Evolutionary conservation across 768 basidiomycete species (phyloP).

Genomic region (Filobasidium wieringae): DNA sequence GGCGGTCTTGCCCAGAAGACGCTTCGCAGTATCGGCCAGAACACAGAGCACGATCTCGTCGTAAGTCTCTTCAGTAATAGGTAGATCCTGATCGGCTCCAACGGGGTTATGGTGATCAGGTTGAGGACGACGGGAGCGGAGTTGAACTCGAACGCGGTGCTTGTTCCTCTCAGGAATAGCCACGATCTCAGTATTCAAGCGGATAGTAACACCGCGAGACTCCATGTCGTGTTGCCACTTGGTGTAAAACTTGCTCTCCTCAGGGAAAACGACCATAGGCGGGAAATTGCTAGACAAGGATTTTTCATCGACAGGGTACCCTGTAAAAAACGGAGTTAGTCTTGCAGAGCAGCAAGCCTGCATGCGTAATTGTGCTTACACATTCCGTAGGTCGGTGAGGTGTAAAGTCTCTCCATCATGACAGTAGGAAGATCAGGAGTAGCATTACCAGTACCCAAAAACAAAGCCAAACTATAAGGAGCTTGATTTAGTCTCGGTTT

Average conservation of each 20-base stretch:
- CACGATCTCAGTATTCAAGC: conserved; percentile 39
- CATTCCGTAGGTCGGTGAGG: conserved; percentile 43
- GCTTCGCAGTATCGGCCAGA: conserved; percentile 44
- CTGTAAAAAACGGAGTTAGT: neutral
- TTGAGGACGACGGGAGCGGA: conserved; percentile 30
- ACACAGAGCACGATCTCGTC: conserved; percentile 45
- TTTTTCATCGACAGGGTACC: conserved; percentile 40
- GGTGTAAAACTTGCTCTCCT: conserved; percentile 39
- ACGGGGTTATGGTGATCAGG: conserved; percentile 39
- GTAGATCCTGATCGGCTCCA: conserved; percentile 37
- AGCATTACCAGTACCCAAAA: conserved; percentile 42
- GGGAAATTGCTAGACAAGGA: conserved; percentile 39
- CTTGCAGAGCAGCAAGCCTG: neutral
- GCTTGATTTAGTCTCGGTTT: too few relatives aligned
- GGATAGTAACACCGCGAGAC: conserved; percentile 36
- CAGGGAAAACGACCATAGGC: conserved; percentile 43
- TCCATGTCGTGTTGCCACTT: conserved; percentile 38
- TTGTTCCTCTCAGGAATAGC: conserved; percentile 27
- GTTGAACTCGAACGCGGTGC: conserved; percentile 32
- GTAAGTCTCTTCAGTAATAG: conserved; percentile 37
- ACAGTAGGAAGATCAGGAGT: conserved; percentile 41
- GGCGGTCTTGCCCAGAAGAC: conserved; percentile 41
- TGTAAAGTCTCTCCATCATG: conserved; percentile 43
- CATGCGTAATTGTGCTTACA: conserved; percentile 16
- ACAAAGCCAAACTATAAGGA: conserved; percentile 28